A percentile compares a stretch with the other conserved stretches of the same genome.
Evolutionary conservation across 2,329 filamentous ascomycete species (phyloP).

Genomic region (Herpotrichia juniperi): DNA sequence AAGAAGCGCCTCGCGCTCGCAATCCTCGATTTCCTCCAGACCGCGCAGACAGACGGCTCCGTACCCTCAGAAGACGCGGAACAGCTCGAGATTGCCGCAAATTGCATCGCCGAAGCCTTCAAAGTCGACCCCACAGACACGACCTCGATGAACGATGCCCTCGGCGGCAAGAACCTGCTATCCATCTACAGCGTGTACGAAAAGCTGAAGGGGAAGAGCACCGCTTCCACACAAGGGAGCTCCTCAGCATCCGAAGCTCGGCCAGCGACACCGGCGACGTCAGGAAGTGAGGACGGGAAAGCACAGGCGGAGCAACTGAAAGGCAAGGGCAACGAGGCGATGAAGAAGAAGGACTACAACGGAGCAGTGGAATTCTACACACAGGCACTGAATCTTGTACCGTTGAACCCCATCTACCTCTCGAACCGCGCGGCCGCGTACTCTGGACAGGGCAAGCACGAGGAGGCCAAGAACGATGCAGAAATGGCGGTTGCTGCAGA

Average conservation of each 20-base stretch:
- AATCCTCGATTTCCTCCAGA: slow-evolving; percentile 92
- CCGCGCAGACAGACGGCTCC: slow-evolving; percentile 85
- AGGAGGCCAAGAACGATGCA: slow-evolving; percentile 82
- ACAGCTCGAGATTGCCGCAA: slow-evolving; percentile 89
- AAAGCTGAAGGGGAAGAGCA: slow-evolving; percentile 77
- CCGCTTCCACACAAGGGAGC: slow-evolving; percentile 51
- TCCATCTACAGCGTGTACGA: slow-evolving; percentile 97
- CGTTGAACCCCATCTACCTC: slow-evolving; percentile 92
- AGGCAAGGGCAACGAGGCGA: slow-evolving; percentile 88
- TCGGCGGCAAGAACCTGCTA: slow-evolving; percentile 85
- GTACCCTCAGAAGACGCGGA: slow-evolving; percentile 87
- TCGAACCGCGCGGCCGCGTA: slow-evolving; percentile 96
- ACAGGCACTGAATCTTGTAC: slow-evolving; percentile 79
- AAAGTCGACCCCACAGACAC: slow-evolving; percentile 86
- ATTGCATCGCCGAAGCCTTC: slow-evolving; percentile 95
- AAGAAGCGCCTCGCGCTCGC: slow-evolving; percentile 93
- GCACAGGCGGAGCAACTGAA: slow-evolving; percentile 88
- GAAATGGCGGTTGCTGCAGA: slow-evolving; percentile 89
- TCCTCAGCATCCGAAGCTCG: slow-evolving; percentile 49
- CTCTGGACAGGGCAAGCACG: slow-evolving; percentile 83
- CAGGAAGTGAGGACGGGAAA: slow-evolving; percentile 59
- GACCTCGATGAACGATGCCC: slow-evolving; percentile 73
- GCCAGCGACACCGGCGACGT: slow-evolving; percentile 48
- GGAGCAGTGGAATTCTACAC: slow-evolving; percentile 86
- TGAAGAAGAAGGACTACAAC: slow-evolving; percentile 91